A percentile compares a stretch with the other conserved stretches of the same genome.
These are phyloP conservation scores for Berkeleyomyces basicola DNA, from an alignment of 2,329 filamentous ascomycete species.

Conservation along the genomic window DNA sequence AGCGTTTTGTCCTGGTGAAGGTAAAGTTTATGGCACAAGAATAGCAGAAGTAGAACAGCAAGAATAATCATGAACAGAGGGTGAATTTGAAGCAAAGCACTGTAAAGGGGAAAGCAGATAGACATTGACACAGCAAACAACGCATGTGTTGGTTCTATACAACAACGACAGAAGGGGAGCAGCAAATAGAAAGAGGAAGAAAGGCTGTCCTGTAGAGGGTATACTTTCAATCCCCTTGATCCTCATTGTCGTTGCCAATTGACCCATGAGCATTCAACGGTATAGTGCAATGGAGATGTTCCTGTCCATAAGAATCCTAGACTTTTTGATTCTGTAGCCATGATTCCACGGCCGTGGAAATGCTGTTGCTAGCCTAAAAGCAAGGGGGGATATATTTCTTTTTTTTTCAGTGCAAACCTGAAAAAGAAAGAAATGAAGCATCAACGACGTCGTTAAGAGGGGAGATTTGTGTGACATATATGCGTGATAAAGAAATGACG, in stretches of 20 bases:
- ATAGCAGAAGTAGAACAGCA: neutral
- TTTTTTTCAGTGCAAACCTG: neutral
- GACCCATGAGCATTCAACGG: neutral
- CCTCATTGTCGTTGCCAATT: neutral
- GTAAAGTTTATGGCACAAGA: neutral
- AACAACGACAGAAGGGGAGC: neutral
- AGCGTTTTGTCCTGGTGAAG: constrained; percentile 2
- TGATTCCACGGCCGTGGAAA: neutral
- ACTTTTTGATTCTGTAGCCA: neutral
- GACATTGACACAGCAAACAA: neutral
- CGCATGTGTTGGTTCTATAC: neutral
- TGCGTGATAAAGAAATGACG: neutral
- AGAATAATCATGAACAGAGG: neutral
- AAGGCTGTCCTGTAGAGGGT: neutral
- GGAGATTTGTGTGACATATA: neutral
- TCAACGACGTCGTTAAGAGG: neutral
- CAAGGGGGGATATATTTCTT: neutral
- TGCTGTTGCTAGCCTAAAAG: neutral
- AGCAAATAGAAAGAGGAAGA: neutral
- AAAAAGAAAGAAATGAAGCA: neutral
- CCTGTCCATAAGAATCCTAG: neutral
- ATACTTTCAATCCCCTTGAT: neutral
- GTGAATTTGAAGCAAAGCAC: neutral
- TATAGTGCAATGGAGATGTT: neutral
- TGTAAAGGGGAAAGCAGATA: neutral